Conservation (phyloP, 305 asterid genomes). For the Fraxinus greggii region DNA sequence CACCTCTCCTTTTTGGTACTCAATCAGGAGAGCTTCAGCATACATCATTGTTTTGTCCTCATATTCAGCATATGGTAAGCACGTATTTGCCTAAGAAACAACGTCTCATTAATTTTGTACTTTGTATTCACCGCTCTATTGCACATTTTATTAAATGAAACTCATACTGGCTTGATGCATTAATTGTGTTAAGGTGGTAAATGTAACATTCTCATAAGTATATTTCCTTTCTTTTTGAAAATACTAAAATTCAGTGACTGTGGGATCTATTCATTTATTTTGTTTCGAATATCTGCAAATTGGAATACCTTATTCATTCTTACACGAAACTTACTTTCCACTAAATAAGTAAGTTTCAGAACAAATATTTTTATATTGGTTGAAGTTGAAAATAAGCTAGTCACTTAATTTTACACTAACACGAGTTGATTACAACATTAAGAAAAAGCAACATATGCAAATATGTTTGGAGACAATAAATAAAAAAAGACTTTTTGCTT, state of each 20-base stretch:
- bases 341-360: background rate
- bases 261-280: background rate
- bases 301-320: background rate
- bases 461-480: too few species aligned
- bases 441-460: too few species aligned
- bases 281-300: background rate
- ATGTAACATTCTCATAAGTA: background rate
- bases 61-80: slow-evolving; percentile 78
- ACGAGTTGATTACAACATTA: background rate
- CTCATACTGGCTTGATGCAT: background rate
- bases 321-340: background rate
- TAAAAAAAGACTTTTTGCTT: background rate
- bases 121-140: background rate
- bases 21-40: slow-evolving; percentile 85
- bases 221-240: background rate
- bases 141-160: background rate
- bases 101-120: background rate
- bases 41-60: slow-evolving; percentile 78
- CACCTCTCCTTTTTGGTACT: slow-evolving; percentile 75
- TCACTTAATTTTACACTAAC: background rate
- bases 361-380: background rate
- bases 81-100: background rate
- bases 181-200: background rate
- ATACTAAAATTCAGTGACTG: background rate
- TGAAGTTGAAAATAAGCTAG: background rate